A percentile compares a stretch with the other conserved stretches of the same genome.
Conservation (phyloP, 1,139 yeast genomes). For the Suhomyces bokatorum region DNA sequence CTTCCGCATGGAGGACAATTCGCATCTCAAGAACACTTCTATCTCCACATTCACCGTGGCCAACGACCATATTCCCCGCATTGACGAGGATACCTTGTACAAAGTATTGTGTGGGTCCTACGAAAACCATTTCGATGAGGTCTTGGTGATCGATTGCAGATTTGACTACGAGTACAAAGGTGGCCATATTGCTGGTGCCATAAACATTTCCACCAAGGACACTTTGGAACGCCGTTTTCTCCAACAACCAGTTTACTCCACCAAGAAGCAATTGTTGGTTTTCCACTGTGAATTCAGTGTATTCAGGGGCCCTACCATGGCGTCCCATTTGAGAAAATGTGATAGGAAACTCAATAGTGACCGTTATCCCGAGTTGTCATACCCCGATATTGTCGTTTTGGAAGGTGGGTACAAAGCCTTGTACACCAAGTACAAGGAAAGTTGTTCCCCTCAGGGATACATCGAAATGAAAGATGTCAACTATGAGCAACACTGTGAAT, state of each 20-base stretch:
- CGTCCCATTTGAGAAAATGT: slow-evolving; percentile 76
- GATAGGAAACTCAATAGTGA: slow-evolving; percentile 76
- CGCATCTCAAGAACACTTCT: slow-evolving; percentile 39
- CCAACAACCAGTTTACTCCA: slow-evolving; percentile 4
- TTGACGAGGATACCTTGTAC: slow-evolving; percentile 63
- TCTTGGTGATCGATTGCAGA: slow-evolving; percentile 78
- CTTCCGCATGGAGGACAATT: slow-evolving; percentile 36
- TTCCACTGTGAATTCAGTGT: slow-evolving; percentile 96
- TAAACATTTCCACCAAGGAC: slow-evolving; percentile 72
- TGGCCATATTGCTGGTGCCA: slow-evolving; percentile 85
- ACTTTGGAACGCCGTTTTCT: slow-evolving; percentile 57
- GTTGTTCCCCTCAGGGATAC: slow-evolving; percentile 76
- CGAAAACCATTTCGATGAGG: slow-evolving; percentile 56
- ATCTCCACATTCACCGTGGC: slow-evolving; percentile 49
- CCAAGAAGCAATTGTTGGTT: slow-evolving; percentile 52
- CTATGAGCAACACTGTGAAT: slow-evolving; percentile 66
- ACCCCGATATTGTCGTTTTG: slow-evolving; percentile 84
- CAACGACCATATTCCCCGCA: slow-evolving; percentile 75
- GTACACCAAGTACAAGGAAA: slow-evolving; percentile 51
- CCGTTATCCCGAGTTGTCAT: slow-evolving; percentile 74
- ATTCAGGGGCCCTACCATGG: slow-evolving; percentile 91
- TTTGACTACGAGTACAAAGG: slow-evolving; percentile 90
- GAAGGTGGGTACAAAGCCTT: slow-evolving; percentile 91
- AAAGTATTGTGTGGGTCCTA: slow-evolving; percentile 61
- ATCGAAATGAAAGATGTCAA: slow-evolving; percentile 84